Base-by-base conservation (phyloP, 768 basidiomycete species). In the Postia placenta region DNA sequence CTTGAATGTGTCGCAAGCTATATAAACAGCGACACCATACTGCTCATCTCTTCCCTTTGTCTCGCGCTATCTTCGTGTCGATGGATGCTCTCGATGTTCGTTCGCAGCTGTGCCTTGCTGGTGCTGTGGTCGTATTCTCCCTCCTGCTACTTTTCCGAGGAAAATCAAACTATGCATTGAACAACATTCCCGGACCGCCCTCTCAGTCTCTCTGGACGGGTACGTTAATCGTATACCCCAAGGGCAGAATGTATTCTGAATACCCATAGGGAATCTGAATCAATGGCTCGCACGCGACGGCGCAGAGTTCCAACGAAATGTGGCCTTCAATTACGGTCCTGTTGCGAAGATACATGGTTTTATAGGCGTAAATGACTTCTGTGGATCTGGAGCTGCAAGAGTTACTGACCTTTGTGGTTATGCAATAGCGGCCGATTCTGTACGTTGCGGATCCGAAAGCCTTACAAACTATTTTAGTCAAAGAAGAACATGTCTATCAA, bases 181-280 rank as follows among this genome's bases (percentile, higher is more conserved):
- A 56, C 15, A 56, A 54, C 17, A 47, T 58, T 2, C 57, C 57
- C n/a, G 57, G 57, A 0, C 57, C 54, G 2, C 39, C 47, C 7
- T 35, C 54, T 0, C n/a, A 25, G 20, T 56, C 57, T 1, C 49
- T 52, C 39, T 24, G 45, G 11, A 54, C 37, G 15, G 57, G 57
- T 56, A 25, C n/a, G 48, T 39, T n/a, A n/a, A n/a, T n/a, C n/a
- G n/a, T n/a, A n/a, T n/a, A n/a, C n/a, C n/a, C n/a, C n/a, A n/a
- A n/a, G n/a, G n/a, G n/a, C 19, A 26, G 15, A 30, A 12, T 23
- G 24, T 12, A n/a, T n/a, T n/a, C n/a, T n/a, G n/a, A n/a, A n/a
- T n/a, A n/a, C n/a, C n/a, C 17, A 3, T 35, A 57, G 56, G 56
- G 1, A 52, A 57, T 19, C 17, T 57, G 14, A 3, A 11, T 1